Percentiles rank a stretch among this genome's conserved stretches.
Conservation (phyloP, 768 basidiomycete species). For the Pleurotus tuoliensis region DNA sequence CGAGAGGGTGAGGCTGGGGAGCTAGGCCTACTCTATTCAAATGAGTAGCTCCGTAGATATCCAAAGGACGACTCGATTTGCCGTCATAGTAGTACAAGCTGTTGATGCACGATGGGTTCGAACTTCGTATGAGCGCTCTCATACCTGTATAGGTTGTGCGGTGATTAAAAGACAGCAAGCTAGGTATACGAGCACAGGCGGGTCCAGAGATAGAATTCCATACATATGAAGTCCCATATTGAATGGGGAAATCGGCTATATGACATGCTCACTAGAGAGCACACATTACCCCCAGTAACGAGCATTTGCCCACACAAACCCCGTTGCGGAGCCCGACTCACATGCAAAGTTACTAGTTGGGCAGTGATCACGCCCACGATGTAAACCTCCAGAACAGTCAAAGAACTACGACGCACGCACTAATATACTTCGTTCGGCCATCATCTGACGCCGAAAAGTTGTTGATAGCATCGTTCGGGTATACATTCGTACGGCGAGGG, state of each 20-base stretch:
- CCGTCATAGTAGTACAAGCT: not conserved
- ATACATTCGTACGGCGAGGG: not conserved
- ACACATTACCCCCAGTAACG: not conserved
- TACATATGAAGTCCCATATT: not conserved
- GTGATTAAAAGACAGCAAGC: not conserved
- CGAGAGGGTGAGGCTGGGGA: not conserved
- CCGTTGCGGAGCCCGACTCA: not conserved
- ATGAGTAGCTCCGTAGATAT: too few relatives aligned
- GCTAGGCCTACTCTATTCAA: not conserved
- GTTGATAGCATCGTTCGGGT: not conserved
- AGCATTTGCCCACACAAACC: not conserved
- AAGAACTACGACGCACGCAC: not conserved
- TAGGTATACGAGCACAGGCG: not conserved
- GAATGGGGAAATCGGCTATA: not conserved
- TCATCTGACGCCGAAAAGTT: not conserved
- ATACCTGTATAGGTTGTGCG: not conserved
- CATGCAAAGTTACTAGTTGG: not conserved
- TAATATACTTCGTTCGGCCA: not conserved
- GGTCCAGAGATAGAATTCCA: not conserved
- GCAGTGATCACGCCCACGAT: not conserved
- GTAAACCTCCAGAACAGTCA: not conserved
- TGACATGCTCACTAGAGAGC: not conserved
- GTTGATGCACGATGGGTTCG: not conserved
- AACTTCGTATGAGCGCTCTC: not conserved
- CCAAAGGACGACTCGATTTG: too few relatives aligned